Conservation (phyloP, 495 filamentous ascomycete genomes). For the Xylaria intraflava region DNA sequence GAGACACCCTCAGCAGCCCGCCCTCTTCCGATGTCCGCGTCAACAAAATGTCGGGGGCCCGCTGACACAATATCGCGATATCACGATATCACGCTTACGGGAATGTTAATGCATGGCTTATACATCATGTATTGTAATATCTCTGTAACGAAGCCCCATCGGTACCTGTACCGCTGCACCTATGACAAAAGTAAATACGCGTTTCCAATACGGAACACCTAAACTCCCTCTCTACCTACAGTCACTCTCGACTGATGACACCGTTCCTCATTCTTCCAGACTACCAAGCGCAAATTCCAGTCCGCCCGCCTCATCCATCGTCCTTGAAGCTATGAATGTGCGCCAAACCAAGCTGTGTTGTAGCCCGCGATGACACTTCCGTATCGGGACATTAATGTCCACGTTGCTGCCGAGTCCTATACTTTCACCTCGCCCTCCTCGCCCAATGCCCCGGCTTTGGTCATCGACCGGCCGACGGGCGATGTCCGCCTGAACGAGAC, state of each 20-base stretch:
- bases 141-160: too few species aligned
- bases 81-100: not conserved
- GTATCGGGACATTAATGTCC: conserved; percentile 93
- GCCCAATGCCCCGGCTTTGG: conserved; percentile 75
- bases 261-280: not conserved
- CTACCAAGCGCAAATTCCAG: not conserved
- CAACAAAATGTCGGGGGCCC: too few species aligned
- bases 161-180: too few species aligned
- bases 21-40: too few species aligned
- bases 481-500: conserved; percentile 81
- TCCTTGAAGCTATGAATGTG: conserved; percentile 13
- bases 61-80: not conserved
- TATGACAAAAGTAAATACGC: too few species aligned
- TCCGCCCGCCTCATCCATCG: not conserved
- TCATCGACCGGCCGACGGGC: conserved; percentile 87
- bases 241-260: not conserved
- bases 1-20: too few species aligned
- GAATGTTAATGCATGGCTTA: too few species aligned
- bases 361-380: conserved; percentile 54
- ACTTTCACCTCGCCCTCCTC: conserved; percentile 94
- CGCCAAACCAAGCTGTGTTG: conserved; percentile 4
- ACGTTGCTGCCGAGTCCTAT: conserved; percentile 84
- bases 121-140: too few species aligned
- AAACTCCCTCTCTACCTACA: not conserved
- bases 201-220: not conserved